Conservation (phyloP, 768 basidiomycete genomes). For the Boletus edulis region DNA sequence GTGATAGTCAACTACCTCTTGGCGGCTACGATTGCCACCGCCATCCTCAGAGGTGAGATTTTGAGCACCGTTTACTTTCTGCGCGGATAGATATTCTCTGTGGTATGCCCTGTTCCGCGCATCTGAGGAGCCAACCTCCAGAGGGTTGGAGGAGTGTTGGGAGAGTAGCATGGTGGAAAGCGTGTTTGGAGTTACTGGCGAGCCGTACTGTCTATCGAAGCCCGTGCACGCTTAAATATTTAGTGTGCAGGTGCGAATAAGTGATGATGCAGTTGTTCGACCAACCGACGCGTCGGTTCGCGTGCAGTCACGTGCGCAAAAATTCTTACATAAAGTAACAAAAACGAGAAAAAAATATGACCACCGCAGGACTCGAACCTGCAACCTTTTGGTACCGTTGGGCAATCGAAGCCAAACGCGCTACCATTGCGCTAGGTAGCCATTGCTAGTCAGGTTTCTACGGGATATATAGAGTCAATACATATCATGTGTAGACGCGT, state of each 20-base stretch:
- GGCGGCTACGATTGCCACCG: slow-evolving; percentile 34
- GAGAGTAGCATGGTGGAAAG: slow-evolving; percentile 44
- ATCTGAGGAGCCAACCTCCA: slow-evolving; percentile 66
- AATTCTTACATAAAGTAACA: neutral
- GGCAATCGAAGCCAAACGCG: slow-evolving; percentile 91
- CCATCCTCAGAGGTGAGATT: slow-evolving; percentile 53
- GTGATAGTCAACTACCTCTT: slow-evolving; percentile 47
- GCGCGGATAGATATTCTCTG: slow-evolving; percentile 36
- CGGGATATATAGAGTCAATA: neutral
- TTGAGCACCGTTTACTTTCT: slow-evolving; percentile 30
- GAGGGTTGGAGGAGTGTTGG: slow-evolving; percentile 72
- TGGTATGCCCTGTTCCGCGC: slow-evolving; percentile 46
- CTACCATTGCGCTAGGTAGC: slow-evolving; percentile 92
- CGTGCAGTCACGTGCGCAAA: slow-evolving; percentile 23
- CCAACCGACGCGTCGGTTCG: slow-evolving; percentile 7
- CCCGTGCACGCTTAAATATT: neutral
- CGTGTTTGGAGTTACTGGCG: neutral
- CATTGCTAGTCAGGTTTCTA: slow-evolving; percentile 15
- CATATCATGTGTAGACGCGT: neutral
- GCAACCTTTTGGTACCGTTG: slow-evolving; percentile 86
- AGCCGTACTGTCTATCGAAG: neutral
- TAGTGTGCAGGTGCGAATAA: too few relatives aligned
- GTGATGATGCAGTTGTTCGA: neutral
- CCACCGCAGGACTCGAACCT: slow-evolving; percentile 96
- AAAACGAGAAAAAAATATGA: slow-evolving; percentile 39